Percentiles rank a stretch among this genome's conserved stretches.
Evolutionary conservation across 345 rosid genomes (phyloP).

Genomic region (Barbarea vulgaris): DNA sequence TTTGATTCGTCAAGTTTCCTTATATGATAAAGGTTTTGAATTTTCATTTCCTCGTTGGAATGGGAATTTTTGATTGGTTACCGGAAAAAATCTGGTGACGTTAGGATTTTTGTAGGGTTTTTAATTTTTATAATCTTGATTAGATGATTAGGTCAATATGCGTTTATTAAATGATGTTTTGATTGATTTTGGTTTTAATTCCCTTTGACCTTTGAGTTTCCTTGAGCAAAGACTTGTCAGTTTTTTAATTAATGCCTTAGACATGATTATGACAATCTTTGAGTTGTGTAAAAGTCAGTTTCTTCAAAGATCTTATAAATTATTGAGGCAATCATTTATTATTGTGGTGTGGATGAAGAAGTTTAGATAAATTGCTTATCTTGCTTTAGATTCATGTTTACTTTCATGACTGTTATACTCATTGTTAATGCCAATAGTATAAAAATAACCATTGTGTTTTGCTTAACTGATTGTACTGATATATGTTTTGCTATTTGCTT

Average conservation of each 20-base stretch:
- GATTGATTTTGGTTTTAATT: not conserved
- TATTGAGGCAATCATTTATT: not conserved
- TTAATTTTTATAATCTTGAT: not conserved
- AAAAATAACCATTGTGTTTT: not conserved
- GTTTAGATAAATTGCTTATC: not conserved
- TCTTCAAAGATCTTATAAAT: not conserved
- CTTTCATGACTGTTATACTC: not conserved
- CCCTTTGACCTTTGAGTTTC: slow-evolving; percentile 8
- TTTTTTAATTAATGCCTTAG: not conserved
- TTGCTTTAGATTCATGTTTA: not conserved
- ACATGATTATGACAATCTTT: not conserved
- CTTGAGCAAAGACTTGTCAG: slow-evolving; percentile 2
- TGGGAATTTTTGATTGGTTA: slow-evolving; percentile 1
- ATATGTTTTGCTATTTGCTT: slow-evolving; percentile 6
- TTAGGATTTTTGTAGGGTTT: not conserved
- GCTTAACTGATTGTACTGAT: slow-evolving; percentile 5
- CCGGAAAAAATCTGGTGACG: not conserved
- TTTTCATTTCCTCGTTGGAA: not conserved
- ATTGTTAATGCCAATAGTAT: slow-evolving; percentile 12
- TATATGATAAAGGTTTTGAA: not conserved
- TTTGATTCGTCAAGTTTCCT: slow-evolving; percentile 1
- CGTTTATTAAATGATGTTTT: not conserved
- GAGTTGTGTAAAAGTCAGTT: not conserved
- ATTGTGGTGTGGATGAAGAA: not conserved
- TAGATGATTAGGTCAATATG: not conserved